Conservation (phyloP, 2,329 filamentous ascomycete species). For the Phialocephala sp. region DNA sequence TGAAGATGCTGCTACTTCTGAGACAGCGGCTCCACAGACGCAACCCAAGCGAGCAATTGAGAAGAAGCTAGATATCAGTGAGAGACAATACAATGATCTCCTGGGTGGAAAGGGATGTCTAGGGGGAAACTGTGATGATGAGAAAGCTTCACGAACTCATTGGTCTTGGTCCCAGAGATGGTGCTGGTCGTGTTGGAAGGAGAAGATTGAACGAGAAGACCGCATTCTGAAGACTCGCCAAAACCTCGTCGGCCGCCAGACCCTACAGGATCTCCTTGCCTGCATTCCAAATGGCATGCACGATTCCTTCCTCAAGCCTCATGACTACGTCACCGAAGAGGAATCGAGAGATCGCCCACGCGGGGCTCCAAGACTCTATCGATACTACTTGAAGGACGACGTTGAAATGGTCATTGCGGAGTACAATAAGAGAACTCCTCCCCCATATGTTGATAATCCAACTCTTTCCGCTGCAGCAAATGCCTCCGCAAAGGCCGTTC, state of each 20-base stretch:
- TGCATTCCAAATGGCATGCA: slow-evolving; percentile 42
- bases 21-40: background rate
- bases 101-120: slow-evolving; percentile 41
- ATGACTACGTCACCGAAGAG: slow-evolving; percentile 38
- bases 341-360: slow-evolving; percentile 26
- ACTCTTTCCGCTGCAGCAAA: slow-evolving; percentile 35
- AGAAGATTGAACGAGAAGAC: slow-evolving; percentile 40
- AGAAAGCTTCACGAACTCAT: slow-evolving; percentile 37
- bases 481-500: slow-evolving; percentile 30
- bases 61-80: slow-evolving; percentile 25
- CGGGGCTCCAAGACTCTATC: slow-evolving; percentile 38
- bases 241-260: slow-evolving; percentile 28
- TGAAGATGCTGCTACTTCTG: background rate
- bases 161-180: slow-evolving; percentile 43
- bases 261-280: slow-evolving; percentile 38
- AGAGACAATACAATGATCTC: slow-evolving; percentile 40
- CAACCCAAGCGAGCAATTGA: background rate
- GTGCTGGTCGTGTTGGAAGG: slow-evolving; percentile 39
- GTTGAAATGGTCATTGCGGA: slow-evolving; percentile 36
- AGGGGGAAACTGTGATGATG: slow-evolving; percentile 27
- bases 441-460: slow-evolving; percentile 35
- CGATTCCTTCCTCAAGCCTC: slow-evolving; percentile 42
- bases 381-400: slow-evolving; percentile 38
- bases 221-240: slow-evolving; percentile 37
- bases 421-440: slow-evolving; percentile 38